Evolutionary conservation across 805 yeast species (phyloP), one percentile per base, ranked within the genome.

Genomic region (Saccharomyces eubayanus): DNA sequence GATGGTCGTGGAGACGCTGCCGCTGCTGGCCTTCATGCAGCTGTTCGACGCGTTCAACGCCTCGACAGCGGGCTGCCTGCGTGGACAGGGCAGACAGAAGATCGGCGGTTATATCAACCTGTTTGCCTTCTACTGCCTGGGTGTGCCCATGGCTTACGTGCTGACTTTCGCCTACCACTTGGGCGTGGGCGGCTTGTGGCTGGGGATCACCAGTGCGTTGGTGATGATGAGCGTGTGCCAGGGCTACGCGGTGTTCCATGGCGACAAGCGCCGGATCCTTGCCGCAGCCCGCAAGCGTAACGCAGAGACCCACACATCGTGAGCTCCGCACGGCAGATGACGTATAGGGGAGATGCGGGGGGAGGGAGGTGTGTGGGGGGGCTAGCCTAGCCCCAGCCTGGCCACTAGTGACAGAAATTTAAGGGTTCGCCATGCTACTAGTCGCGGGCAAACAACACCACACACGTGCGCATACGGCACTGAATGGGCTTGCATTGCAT

Each of bases 41-140:
- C 69, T 87, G 28, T 79, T 80, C 52, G 94, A 87, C 67, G 83
- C 84, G 10, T 70, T 82, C 62, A 80, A 84, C 57, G 87, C 89
- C 14, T 82, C 84, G 49, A 79, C 87, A 0, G 90, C 89, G 14
- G 92, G 92, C 14, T 77, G 88, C 55, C 72, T 87, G 52, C 77
- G 94, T 65, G 92, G 92, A 5, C 91, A 85, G 70, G 92, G 92
- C 14, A 80, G 69, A 57, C 72, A 67, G 57, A 67, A 65, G 51
- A 64, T 69, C 31, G 73, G 76, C 47, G 76, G 76, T 6, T 62
- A 65, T 60, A 72, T 72, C 54, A 69, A 62, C 31, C 57, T 61
- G 45, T 59, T 68, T 48, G 69, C 70, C 31, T 69, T 69, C 24
- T 65, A 84, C 59, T 70, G 80, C 47, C 66, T 84, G 31, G 89